Percentiles rank a stretch among this genome's conserved stretches.
Evolutionary conservation across 2,329 filamentous ascomycete species (phyloP).

Genomic region (Penicillium palitans): DNA sequence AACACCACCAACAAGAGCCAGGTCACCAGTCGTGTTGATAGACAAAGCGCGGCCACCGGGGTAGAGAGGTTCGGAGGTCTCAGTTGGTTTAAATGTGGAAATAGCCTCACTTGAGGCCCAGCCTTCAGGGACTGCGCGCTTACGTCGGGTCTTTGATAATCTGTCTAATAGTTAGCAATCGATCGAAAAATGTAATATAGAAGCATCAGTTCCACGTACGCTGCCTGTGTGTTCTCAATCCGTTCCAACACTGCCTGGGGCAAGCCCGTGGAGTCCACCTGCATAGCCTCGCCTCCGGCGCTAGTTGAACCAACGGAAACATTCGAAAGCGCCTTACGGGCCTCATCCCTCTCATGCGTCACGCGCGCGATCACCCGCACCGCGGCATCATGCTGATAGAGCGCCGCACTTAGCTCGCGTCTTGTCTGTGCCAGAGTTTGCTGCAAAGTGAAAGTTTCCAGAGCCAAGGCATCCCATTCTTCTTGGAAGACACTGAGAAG

Average conservation of each 20-base stretch:
- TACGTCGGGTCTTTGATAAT: conserved; percentile 83
- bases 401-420: conserved; percentile 87
- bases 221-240: conserved; percentile 77
- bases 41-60: conserved; percentile 60
- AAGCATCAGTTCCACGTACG: conserved; percentile 55
- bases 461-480: conserved; percentile 92
- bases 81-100: conserved; percentile 56
- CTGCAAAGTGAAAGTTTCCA: conserved; percentile 88
- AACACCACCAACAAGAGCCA: conserved; percentile 73
- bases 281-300: conserved; percentile 79
- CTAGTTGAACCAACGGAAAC: conserved; percentile 68
- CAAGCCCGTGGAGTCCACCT: conserved; percentile 78
- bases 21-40: conserved; percentile 60
- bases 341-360: conserved; percentile 89
- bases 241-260: conserved; percentile 69
- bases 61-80: conserved; percentile 59
- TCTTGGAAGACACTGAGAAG: conserved; percentile 94
- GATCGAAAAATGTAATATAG: conserved; percentile 4
- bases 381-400: conserved; percentile 98
- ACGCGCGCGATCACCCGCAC: conserved; percentile 89
- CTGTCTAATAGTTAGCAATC: conserved; percentile 48
- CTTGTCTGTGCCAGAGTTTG: conserved; percentile 86
- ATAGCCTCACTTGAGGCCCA: conserved; percentile 80
- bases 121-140: conserved; percentile 78
- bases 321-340: conserved; percentile 81